Percentiles rank a stretch among this genome's conserved stretches.
phyloP scores from a whole-genome alignment of 2,329 filamentous ascomycete species.

The Nothophoma quercina region DNA sequence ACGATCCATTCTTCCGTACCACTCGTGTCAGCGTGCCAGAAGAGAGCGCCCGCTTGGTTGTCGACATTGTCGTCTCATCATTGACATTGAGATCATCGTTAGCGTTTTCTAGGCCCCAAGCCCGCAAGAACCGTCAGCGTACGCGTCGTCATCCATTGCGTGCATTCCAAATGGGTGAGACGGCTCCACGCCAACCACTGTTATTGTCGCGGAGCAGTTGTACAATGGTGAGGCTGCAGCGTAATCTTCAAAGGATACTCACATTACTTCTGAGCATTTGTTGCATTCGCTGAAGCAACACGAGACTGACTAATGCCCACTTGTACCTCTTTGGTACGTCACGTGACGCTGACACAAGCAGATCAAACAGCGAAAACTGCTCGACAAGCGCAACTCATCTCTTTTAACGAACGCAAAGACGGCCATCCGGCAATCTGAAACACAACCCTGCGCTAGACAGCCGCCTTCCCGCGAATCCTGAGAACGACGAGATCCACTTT shows the following conservation, averaged over 20 bases:
- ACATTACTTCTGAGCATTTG: background rate
- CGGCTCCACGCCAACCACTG: slow-evolving; percentile 5
- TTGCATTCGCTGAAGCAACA: background rate
- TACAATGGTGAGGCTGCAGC: background rate
- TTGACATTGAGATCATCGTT: slow-evolving; percentile 15
- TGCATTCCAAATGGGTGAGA: slow-evolving; percentile 9
- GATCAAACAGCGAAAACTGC: background rate
- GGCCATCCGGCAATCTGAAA: slow-evolving; percentile 14
- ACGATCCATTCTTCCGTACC: slow-evolving; percentile 1
- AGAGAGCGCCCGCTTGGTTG: background rate
- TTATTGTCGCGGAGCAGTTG: slow-evolving; percentile 1
- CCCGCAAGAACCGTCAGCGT: slow-evolving; percentile 1
- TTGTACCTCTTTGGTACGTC: background rate
- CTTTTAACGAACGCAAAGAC: slow-evolving; percentile 8
- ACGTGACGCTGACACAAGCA: slow-evolving; percentile 1
- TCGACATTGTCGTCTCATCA: slow-evolving; percentile 3
- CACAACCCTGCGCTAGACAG: slow-evolving; percentile 6
- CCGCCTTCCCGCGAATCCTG: slow-evolving; percentile 13
- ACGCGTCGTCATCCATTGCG: slow-evolving; percentile 22
- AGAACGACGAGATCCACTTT: slow-evolving; percentile 11
- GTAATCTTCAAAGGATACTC: background rate
- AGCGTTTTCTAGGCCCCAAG: slow-evolving; percentile 14
- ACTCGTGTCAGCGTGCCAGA: background rate
- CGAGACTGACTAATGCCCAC: background rate
- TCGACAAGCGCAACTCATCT: slow-evolving; percentile 11